Conservation (phyloP, 2,329 filamentous ascomycete species). For the Ilyonectria sp. region DNA sequence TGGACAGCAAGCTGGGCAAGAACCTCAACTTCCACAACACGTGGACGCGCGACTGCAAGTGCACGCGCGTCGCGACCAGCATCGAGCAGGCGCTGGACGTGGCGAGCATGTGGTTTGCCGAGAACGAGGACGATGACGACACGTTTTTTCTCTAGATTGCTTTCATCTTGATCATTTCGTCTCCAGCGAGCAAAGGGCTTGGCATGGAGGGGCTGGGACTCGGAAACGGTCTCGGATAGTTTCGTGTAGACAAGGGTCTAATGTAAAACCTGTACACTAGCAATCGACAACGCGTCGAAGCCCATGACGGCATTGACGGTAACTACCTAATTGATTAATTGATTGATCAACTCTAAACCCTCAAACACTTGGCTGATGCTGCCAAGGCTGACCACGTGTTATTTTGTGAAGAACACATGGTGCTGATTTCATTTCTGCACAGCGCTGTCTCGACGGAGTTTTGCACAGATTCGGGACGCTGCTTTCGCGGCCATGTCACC, state of each 20-base stretch:
- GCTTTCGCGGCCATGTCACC: too few relatives aligned
- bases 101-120: slow-evolving; percentile 30
- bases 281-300: too few relatives aligned
- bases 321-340: too few relatives aligned
- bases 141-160: too few relatives aligned
- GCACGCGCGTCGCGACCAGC: slow-evolving; percentile 44
- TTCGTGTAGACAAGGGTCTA: neutral
- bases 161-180: neutral
- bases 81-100: slow-evolving; percentile 44
- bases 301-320: too few relatives aligned
- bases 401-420: too few relatives aligned
- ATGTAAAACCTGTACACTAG: neutral
- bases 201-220: neutral
- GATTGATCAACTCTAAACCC: too few relatives aligned
- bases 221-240: neutral
- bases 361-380: too few relatives aligned
- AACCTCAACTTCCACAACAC: slow-evolving; percentile 51
- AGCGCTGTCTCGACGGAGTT: too few relatives aligned
- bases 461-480: too few relatives aligned
- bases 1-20: slow-evolving; percentile 50
- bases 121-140: neutral
- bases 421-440: too few relatives aligned
- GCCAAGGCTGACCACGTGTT: too few relatives aligned
- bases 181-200: neutral
- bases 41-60: slow-evolving; percentile 46